These are phyloP conservation scores for Phytophthora kernoviae DNA, from an alignment of 352 stramenopile species.

Conservation along the genomic window DNA sequence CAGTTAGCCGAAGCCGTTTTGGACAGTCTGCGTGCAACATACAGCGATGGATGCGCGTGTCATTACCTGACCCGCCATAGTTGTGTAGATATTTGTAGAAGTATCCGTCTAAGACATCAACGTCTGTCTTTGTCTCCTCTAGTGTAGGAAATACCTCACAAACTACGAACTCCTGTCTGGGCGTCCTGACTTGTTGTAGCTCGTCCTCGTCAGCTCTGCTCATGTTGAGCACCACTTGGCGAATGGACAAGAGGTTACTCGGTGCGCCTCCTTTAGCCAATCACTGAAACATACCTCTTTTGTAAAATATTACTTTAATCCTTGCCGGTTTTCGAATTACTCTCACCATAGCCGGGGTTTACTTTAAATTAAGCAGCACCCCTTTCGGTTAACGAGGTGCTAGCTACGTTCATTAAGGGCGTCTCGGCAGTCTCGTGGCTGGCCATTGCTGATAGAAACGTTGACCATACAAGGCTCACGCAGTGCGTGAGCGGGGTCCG, in stretches of 20 bases:
- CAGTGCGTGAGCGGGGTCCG: conserved; percentile 32
- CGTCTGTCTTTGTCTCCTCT: not conserved
- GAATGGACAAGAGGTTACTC: too few species aligned
- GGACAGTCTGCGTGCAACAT: not conserved
- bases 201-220: not conserved
- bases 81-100: conserved; percentile 2
- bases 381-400: too few species aligned
- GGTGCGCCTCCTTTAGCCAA: too few species aligned
- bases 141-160: not conserved
- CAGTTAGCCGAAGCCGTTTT: not conserved
- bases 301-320: too few species aligned
- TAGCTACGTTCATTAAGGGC: too few species aligned
- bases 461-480: conserved; percentile 35
- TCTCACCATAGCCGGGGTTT: too few species aligned
- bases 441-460: conserved; percentile 24
- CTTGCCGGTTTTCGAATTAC: too few species aligned
- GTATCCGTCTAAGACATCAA: not conserved
- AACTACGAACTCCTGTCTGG: not conserved
- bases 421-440: conserved; percentile 12
- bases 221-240: too few species aligned
- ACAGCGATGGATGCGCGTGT: not conserved
- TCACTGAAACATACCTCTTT: too few species aligned
- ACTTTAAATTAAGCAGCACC: too few species aligned
- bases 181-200: not conserved
- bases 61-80: not conserved